Evolutionary conservation across 768 basidiomycete species (phyloP).

Genomic region (Agrocybe praecox): DNA sequence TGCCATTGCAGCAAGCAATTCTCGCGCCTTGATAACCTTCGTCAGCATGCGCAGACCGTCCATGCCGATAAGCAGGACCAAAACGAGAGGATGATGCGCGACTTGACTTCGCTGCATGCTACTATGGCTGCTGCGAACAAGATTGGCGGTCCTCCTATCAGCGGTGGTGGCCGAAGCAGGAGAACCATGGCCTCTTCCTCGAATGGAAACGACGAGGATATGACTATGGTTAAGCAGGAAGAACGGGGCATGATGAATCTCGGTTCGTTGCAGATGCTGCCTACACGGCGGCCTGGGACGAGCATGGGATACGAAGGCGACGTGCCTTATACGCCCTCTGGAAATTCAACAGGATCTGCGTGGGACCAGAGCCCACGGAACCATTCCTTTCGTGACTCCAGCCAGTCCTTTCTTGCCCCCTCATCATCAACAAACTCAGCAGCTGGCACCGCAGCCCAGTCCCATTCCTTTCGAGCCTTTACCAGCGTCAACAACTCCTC

Average conservation of each 20-base stretch:
- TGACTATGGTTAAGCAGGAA: conserved; percentile 46
- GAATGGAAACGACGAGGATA: conserved; percentile 2
- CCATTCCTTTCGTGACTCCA: conserved; percentile 80
- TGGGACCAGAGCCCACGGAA: not conserved
- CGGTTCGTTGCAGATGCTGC: conserved; percentile 19
- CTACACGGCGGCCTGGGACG: conserved; percentile 63
- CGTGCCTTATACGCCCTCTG: conserved; percentile 24
- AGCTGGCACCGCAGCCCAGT: conserved; percentile 36
- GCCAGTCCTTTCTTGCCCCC: conserved; percentile 76
- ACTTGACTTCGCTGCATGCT: conserved; percentile 82
- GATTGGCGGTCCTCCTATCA: conserved; percentile 24
- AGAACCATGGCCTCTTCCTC: not conserved
- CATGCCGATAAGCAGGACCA: conserved; percentile 92
- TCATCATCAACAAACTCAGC: conserved; percentile 30
- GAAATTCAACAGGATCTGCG: conserved; percentile 2
- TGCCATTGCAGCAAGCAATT: conserved; percentile 97
- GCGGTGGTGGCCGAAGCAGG: conserved; percentile 16
- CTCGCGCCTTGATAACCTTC: conserved; percentile 93
- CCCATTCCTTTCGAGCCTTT: conserved; percentile 64
- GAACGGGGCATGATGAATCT: conserved; percentile 21
- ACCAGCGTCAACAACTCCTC: conserved; percentile 28
- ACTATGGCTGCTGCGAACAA: conserved; percentile 69
- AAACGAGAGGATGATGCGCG: conserved; percentile 92
- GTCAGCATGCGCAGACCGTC: conserved; percentile 96
- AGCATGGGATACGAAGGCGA: conserved; percentile 67